These are phyloP conservation scores for Pseudohyphozyma bogoriensis DNA, from an alignment of 768 basidiomycete species.

Conservation along the genomic window DNA sequence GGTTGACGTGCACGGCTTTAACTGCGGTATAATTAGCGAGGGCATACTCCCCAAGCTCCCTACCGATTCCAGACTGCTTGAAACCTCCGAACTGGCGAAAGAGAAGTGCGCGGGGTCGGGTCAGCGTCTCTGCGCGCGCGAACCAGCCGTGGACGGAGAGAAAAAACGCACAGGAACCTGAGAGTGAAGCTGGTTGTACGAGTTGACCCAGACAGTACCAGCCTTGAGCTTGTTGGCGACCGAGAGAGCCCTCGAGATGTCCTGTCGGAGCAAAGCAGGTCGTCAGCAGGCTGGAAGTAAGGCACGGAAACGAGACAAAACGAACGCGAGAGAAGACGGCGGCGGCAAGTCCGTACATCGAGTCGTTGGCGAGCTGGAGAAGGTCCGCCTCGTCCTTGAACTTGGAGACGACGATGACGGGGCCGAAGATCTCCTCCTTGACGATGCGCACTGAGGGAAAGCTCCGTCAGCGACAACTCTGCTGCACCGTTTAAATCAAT, in stretches of 20 bases:
- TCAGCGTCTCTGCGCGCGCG: neutral
- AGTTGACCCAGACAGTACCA: slow-evolving; percentile 47
- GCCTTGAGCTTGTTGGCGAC: slow-evolving; percentile 67
- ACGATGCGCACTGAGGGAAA: slow-evolving; percentile 70
- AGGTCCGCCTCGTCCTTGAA: slow-evolving; percentile 48
- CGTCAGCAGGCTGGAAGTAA: too few relatives aligned
- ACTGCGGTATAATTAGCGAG: slow-evolving; percentile 28
- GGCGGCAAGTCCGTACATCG: slow-evolving; percentile 53
- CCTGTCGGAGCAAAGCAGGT: too few relatives aligned
- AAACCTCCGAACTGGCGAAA: slow-evolving; percentile 36
- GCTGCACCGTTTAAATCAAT: too few relatives aligned
- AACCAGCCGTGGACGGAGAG: neutral
- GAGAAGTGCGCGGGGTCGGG: neutral
- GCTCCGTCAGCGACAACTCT: too few relatives aligned
- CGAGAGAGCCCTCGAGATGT: slow-evolving; percentile 62
- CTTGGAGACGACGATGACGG: slow-evolving; percentile 53
- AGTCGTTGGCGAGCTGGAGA: slow-evolving; percentile 61
- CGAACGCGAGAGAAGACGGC: slow-evolving; percentile 75
- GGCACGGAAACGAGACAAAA: too few relatives aligned
- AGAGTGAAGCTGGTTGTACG: slow-evolving; percentile 32
- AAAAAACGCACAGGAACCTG: slow-evolving; percentile 37
- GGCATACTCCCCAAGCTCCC: slow-evolving; percentile 36
- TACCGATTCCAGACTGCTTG: slow-evolving; percentile 42
- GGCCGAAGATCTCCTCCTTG: slow-evolving; percentile 38
- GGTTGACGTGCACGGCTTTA: slow-evolving; percentile 25